Evolutionary conservation across 257 asterid species (phyloP).

Genomic region (Orobanche coerulescens): DNA sequence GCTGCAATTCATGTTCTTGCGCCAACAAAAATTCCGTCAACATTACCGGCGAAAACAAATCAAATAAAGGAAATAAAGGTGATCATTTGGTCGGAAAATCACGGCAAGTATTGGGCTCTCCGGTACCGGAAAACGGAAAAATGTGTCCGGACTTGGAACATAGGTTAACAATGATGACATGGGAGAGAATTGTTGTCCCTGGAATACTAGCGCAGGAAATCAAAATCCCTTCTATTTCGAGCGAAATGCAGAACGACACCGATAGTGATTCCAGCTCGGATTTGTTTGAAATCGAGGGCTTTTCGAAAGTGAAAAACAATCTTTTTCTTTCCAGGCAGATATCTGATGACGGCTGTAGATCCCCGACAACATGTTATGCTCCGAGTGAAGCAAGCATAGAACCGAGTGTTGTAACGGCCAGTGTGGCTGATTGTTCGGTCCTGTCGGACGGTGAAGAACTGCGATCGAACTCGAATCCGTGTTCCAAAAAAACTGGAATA

Average conservation of each 20-base stretch:
- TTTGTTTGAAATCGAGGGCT: constrained; percentile 74
- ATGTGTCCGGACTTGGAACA: constrained; percentile 27
- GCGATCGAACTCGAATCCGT: neutral
- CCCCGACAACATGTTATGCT: constrained; percentile 45
- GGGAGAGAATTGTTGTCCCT: too few species aligned
- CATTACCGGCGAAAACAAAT: constrained; percentile 20
- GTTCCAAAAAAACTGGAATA: constrained; percentile 5
- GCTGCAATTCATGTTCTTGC: constrained; percentile 62
- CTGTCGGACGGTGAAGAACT: constrained; percentile 48
- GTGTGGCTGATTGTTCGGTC: constrained; percentile 56
- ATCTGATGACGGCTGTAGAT: constrained; percentile 34
- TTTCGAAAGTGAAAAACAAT: constrained; percentile 40
- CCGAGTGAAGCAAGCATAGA: constrained; percentile 91
- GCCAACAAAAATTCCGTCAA: constrained; percentile 44
- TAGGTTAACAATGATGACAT: constrained; percentile 35
- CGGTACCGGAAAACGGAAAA: constrained; percentile 19
- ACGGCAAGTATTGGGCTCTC: constrained; percentile 36
- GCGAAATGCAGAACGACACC: constrained; percentile 35
- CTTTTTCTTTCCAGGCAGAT: constrained; percentile 36
- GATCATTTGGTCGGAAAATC: constrained; percentile 22
- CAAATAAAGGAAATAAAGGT: too few species aligned
- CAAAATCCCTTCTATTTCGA: constrained; percentile 33
- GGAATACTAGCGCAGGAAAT: constrained; percentile 39
- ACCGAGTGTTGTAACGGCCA: constrained; percentile 81
- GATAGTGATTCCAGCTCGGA: constrained; percentile 77